These are phyloP conservation scores for Podila epicladia DNA, from an alignment of 192 early-diverging fungal genomes.

Conservation along the genomic window DNA sequence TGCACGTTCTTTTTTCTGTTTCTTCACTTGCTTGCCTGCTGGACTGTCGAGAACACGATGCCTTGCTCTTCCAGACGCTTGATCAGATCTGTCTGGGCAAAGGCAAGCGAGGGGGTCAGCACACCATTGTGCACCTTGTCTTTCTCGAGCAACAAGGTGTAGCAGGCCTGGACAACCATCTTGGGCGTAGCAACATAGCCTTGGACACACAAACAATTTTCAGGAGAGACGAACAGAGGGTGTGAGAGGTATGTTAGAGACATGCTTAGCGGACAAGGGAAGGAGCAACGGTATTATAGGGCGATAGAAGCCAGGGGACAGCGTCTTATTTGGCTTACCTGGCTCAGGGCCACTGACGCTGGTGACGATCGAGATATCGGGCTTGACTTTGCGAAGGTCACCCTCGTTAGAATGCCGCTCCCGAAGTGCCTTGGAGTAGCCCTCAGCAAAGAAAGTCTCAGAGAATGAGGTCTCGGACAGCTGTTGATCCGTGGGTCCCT, in stretches of 20 bases:
- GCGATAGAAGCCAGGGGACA: not conserved
- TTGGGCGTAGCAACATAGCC: conserved; percentile 72
- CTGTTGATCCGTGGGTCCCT: conserved; percentile 64
- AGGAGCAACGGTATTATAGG: too few relatives aligned
- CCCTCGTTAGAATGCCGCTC: conserved; percentile 14
- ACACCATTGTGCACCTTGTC: conserved; percentile 58
- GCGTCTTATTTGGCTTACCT: conserved; percentile 20
- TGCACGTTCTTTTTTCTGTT: not conserved
- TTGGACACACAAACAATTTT: not conserved
- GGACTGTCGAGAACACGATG: conserved; percentile 54
- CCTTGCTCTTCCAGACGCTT: conserved; percentile 58
- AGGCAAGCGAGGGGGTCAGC: conserved; percentile 61
- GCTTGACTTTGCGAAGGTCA: conserved; percentile 29
- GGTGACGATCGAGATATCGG: conserved; percentile 60
- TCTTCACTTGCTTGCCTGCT: not conserved
- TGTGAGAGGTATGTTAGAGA: not conserved
- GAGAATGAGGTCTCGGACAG: conserved; percentile 64
- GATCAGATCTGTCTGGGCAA: conserved; percentile 59
- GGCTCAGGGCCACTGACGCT: conserved; percentile 72
- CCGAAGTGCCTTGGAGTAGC: conserved; percentile 53
- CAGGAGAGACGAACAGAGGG: not conserved
- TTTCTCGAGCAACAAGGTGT: conserved; percentile 58
- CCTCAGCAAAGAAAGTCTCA: conserved; percentile 62
- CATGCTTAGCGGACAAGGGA: not conserved
- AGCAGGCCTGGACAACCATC: conserved; percentile 63